Evolutionary conservation across 805 yeast genomes (phyloP).

Genomic region (Suhomyces sp.): DNA sequence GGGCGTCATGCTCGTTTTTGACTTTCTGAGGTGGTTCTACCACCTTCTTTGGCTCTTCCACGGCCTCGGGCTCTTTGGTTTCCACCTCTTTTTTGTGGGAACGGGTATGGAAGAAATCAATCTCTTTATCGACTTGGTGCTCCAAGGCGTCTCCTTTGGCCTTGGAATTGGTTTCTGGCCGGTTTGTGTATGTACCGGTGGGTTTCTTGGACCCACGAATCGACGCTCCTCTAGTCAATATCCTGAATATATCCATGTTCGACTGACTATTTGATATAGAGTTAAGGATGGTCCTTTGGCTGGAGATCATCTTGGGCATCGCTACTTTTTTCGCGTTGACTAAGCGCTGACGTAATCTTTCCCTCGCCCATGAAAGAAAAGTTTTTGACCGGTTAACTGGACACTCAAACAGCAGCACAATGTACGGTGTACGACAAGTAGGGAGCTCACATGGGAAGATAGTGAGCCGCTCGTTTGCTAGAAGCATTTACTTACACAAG

Average conservation of each 20-base stretch:
- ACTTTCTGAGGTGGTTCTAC: constrained; percentile 44
- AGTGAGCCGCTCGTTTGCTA: constrained; percentile 9
- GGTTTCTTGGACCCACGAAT: constrained; percentile 56
- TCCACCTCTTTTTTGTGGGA: constrained; percentile 31
- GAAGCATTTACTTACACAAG: constrained; percentile 41
- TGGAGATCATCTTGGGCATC: background rate
- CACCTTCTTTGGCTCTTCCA: constrained; percentile 25
- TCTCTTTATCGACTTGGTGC: constrained; percentile 61
- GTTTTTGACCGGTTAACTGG: background rate
- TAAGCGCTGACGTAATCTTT: constrained; percentile 1
- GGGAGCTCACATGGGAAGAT: constrained; percentile 4
- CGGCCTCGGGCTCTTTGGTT: constrained; percentile 13
- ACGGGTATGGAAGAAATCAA: constrained; percentile 77
- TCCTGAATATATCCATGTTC: constrained; percentile 85
- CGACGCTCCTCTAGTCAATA: constrained; percentile 82
- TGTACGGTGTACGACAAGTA: constrained; percentile 13
- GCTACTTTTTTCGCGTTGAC: constrained; percentile 2
- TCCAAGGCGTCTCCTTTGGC: constrained; percentile 40
- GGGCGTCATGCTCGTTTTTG: constrained; percentile 56
- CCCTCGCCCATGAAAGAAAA: constrained; percentile 2
- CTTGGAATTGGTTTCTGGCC: constrained; percentile 25
- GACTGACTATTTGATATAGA: background rate
- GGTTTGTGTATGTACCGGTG: constrained; percentile 38
- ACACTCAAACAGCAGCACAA: background rate
- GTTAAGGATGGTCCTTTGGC: background rate